Evolutionary conservation across 768 basidiomycete species (phyloP).

Genomic region (Lyophyllum decastes): DNA sequence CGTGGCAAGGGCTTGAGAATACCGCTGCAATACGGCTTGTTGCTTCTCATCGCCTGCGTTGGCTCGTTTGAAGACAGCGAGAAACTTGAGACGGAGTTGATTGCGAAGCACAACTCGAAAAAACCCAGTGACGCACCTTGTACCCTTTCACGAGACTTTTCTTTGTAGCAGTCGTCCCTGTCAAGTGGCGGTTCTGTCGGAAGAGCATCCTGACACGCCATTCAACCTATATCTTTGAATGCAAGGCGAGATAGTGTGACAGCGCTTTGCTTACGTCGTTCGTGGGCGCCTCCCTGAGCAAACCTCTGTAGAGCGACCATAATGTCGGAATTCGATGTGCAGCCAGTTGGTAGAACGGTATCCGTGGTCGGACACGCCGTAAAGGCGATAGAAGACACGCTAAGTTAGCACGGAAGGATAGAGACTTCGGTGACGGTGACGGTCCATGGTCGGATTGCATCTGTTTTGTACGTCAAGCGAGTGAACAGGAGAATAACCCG

Average conservation of each 20-base stretch:
- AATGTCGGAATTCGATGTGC: conserved; percentile 78
- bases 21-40: conserved; percentile 52
- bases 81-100: conserved; percentile 44
- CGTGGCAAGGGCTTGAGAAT: conserved; percentile 54
- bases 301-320: conserved; percentile 74
- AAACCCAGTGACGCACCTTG: conserved; percentile 42
- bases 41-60: conserved; percentile 50
- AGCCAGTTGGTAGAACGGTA: conserved; percentile 67
- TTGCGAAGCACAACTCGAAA: neutral
- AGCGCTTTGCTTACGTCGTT: conserved; percentile 47
- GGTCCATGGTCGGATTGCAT: conserved; percentile 16
- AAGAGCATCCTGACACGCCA: conserved; percentile 59
- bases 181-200: conserved; percentile 48
- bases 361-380: conserved; percentile 57
- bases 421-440: conserved; percentile 31
- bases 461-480: neutral
- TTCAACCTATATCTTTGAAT: conserved; percentile 45
- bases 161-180: conserved; percentile 52
- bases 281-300: conserved; percentile 57
- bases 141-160: conserved; percentile 52
- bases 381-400: conserved; percentile 56
- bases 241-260: neutral
- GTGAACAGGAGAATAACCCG: too few relatives aligned
- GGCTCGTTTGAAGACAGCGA: conserved; percentile 57
- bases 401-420: conserved; percentile 53